Conservation (phyloP, 495 filamentous ascomycete species). For the Chaetomium fimeti region DNA sequence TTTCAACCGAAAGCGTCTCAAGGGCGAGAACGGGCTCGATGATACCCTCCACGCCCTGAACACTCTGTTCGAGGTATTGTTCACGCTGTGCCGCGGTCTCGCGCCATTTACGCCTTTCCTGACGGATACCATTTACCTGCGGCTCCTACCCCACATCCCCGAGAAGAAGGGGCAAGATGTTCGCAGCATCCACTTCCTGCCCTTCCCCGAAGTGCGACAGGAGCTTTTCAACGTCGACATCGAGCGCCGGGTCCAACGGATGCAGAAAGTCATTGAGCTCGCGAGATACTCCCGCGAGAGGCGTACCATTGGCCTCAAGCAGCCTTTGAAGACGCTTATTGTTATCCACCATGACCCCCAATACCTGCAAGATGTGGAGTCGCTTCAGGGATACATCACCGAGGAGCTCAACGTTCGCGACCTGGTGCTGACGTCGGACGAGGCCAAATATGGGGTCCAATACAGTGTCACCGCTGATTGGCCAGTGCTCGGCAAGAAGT, state of each 20-base stretch:
- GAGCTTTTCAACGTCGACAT: constrained; percentile 85
- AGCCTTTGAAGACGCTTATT: constrained; percentile 82
- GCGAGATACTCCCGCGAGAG: constrained; percentile 82
- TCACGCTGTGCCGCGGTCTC: constrained; percentile 78
- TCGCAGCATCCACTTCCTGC: constrained; percentile 87
- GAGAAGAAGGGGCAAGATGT: constrained; percentile 66
- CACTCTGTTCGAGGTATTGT: constrained; percentile 95
- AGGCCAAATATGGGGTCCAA: constrained; percentile 85
- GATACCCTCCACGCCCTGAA: constrained; percentile 91
- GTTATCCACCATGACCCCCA: constrained; percentile 84
- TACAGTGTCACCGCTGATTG: constrained; percentile 88
- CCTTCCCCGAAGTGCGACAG: constrained; percentile 81
- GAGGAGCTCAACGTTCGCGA: constrained; percentile 90
- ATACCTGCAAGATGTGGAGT: constrained; percentile 83
- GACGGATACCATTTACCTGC: constrained; percentile 88
- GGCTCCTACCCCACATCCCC: constrained; percentile 62
- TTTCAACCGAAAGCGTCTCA: constrained; percentile 95
- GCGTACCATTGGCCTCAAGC: constrained; percentile 80
- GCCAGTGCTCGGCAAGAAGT: constrained; percentile 91
- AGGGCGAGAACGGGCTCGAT: constrained; percentile 79
- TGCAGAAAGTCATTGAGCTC: constrained; percentile 95
- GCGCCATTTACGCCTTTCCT: constrained; percentile 96
- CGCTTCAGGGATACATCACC: constrained; percentile 77
- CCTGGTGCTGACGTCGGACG: constrained; percentile 80
- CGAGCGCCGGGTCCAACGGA: constrained; percentile 80